Percentiles rank a stretch among this genome's conserved stretches.
Conservation (phyloP, 2,329 filamentous ascomycete genomes). For the Colletotrichum cuscutae region DNA sequence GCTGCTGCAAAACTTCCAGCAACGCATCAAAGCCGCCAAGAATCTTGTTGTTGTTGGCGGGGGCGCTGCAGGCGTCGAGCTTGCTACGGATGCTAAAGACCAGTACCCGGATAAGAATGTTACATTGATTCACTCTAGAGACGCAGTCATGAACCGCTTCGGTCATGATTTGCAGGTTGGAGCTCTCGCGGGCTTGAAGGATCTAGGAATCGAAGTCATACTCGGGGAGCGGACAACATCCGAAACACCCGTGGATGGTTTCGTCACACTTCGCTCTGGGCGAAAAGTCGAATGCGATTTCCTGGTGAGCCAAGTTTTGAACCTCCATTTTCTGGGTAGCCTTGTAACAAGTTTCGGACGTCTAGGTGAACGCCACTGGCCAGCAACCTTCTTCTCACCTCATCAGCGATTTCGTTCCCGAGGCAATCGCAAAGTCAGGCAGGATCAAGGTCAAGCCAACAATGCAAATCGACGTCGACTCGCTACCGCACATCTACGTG, state of each 20-base stretch:
- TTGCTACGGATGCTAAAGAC: slow-evolving; percentile 68
- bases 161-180: slow-evolving; percentile 52
- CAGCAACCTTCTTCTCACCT: slow-evolving; percentile 66
- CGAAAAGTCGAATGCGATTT: slow-evolving; percentile 59
- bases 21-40: slow-evolving; percentile 52
- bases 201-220: slow-evolving; percentile 60
- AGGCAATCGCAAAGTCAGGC: slow-evolving; percentile 56
- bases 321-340: background rate
- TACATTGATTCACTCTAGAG: slow-evolving; percentile 67
- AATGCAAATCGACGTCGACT: slow-evolving; percentile 63
- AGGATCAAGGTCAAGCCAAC: slow-evolving; percentile 65
- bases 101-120: slow-evolving; percentile 66
- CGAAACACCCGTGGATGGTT: slow-evolving; percentile 47
- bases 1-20: slow-evolving; percentile 58
- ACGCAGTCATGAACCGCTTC: slow-evolving; percentile 63
- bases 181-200: slow-evolving; percentile 52
- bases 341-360: slow-evolving; percentile 7
- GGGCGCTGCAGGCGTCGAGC: slow-evolving; percentile 70
- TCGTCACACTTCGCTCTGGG: slow-evolving; percentile 57
- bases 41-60: slow-evolving; percentile 65
- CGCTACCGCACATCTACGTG: slow-evolving; percentile 65
- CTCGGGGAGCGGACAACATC: slow-evolving; percentile 58
- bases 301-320: slow-evolving; percentile 50
- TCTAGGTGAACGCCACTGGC: slow-evolving; percentile 68
- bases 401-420: slow-evolving; percentile 54